Percentiles rank a stretch among this genome's conserved stretches.
phyloP scores from a whole-genome alignment of 371 early-diverging fungal species.

The Coemansia sp. region DNA sequence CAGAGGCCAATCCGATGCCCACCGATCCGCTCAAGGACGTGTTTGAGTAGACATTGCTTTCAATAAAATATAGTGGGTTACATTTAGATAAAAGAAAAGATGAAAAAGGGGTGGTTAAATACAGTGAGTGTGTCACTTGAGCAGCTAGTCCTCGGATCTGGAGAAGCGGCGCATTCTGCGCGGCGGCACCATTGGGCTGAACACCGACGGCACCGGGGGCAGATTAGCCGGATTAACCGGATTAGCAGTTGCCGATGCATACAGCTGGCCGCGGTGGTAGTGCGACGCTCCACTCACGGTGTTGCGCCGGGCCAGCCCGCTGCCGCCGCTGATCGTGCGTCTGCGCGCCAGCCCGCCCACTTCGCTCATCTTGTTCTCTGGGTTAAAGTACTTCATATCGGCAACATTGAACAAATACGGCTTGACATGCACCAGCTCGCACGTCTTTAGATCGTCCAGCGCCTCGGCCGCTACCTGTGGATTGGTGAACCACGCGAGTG shows the following conservation, averaged over 20 bases:
- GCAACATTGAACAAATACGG: constrained; percentile 48
- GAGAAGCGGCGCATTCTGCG: constrained; percentile 40
- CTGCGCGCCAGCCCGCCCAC: constrained; percentile 41
- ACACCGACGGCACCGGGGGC: constrained; percentile 17
- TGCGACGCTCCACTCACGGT: constrained; percentile 52
- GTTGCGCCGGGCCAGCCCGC: constrained; percentile 49
- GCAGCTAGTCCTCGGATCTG: constrained; percentile 13
- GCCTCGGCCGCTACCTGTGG: constrained; percentile 46
- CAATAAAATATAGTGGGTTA: neutral
- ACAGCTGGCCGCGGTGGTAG: constrained; percentile 47
- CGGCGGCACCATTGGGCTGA: constrained; percentile 26
- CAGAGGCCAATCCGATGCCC: constrained; percentile 38
- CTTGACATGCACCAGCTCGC: constrained; percentile 45
- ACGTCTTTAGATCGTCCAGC: constrained; percentile 41
- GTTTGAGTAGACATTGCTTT: constrained; percentile 15
- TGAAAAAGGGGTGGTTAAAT: constrained; percentile 1
- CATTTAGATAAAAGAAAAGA: neutral
- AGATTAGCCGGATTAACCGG: constrained; percentile 12
- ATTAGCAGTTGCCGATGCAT: constrained; percentile 14
- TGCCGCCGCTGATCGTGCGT: constrained; percentile 46
- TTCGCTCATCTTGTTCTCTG: constrained; percentile 41
- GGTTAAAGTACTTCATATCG: constrained; percentile 52
- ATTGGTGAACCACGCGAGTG: constrained; percentile 53
- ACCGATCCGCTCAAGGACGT: constrained; percentile 44
- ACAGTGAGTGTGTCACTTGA: neutral